Evolutionary conservation across 2,329 filamentous ascomycete species (phyloP), one percentile per base, ranked within the genome.

Genomic region (Orbilia brochopaga): DNA sequence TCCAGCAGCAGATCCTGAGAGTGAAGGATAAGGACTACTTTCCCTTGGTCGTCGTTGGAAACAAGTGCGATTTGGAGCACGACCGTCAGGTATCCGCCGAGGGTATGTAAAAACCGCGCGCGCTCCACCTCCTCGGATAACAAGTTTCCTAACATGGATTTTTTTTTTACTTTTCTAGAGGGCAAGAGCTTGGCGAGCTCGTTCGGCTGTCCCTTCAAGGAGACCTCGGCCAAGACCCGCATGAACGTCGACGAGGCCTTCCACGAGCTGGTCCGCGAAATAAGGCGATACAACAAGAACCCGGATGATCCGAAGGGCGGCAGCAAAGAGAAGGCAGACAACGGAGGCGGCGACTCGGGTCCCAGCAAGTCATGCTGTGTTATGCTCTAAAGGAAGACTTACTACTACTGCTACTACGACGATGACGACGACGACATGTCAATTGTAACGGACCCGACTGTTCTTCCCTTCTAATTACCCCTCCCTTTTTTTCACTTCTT

Each of bases 11-110:
- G 82, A 99, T 99, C 79, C 85, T 99, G 77, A 85, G 94, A 77
- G 94, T 99, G 78, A 99, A 99, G 86, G 94, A 97, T 84, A 97
- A 96, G 87, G 94, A 99, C 82, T 96, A 97, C 81, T 99, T 99
- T 84, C 94, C 94, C 77, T 97, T 99, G 84, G 96, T 97, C 67
- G 90, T 99, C 51, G 94, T 97, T 46, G 94, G 92, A 77, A 99
- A 99, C 87, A 99, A 99, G 85, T 97, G 93, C 83, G 94, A 99
- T 91, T 83, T 99, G 80, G 93, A 97, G 79, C 84, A 85, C 77
- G 93, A 99, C 82, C 87, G 94, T 79, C 90, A 93, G 78, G 94
- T 99, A 70, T 90, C 91, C 75, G 88, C 89, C 83, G 88, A 95
- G 87, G 93, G 93, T 96, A 85, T 75, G 87, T 82, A 40, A 30